Conservation (phyloP, 148 eudicot species). For the Polygonum maritimum region DNA sequence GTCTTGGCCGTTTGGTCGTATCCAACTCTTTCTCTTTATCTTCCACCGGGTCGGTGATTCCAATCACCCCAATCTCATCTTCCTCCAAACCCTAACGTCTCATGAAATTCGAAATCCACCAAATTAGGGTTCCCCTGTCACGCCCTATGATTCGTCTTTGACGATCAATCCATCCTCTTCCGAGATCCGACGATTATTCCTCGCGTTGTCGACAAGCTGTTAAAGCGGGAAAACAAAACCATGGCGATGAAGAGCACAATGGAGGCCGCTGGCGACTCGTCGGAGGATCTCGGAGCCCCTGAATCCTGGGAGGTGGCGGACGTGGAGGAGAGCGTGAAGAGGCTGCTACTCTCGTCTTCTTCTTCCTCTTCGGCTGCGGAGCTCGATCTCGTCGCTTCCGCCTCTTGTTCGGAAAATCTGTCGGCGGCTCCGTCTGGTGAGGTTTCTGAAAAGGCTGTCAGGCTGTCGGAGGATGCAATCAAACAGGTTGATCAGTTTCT, state of each 20-base stretch:
- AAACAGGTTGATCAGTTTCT: constrained; percentile 89
- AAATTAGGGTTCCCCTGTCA: not conserved
- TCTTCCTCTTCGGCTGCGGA: constrained; percentile 11
- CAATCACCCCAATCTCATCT: constrained; percentile 3
- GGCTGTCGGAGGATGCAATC: constrained; percentile 45
- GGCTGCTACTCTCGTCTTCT: constrained; percentile 46
- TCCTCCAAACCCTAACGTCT: constrained; percentile 11
- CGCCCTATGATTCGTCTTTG: not conserved
- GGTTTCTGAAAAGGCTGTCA: constrained; percentile 5
- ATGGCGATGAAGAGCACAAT: not conserved
- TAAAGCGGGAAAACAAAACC: not conserved
- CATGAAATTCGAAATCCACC: constrained; percentile 9
- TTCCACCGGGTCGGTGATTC: not conserved
- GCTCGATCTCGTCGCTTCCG: constrained; percentile 17
- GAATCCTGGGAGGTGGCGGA: constrained; percentile 98
- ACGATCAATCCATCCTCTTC: not conserved
- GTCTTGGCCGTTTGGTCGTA: not conserved
- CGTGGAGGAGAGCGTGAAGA: constrained; percentile 70
- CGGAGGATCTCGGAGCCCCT: constrained; percentile 27
- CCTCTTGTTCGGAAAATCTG: constrained; percentile 7
- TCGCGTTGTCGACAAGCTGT: not conserved
- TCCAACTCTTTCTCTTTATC: not conserved
- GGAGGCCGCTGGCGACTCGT: constrained; percentile 25
- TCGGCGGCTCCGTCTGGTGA: constrained; percentile 10
- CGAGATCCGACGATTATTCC: not conserved